Percentiles rank a stretch among this genome's conserved stretches.
phyloP scores from a whole-genome alignment of 2,329 filamentous ascomycete species.

The Scedosporium aurantiacum region DNA sequence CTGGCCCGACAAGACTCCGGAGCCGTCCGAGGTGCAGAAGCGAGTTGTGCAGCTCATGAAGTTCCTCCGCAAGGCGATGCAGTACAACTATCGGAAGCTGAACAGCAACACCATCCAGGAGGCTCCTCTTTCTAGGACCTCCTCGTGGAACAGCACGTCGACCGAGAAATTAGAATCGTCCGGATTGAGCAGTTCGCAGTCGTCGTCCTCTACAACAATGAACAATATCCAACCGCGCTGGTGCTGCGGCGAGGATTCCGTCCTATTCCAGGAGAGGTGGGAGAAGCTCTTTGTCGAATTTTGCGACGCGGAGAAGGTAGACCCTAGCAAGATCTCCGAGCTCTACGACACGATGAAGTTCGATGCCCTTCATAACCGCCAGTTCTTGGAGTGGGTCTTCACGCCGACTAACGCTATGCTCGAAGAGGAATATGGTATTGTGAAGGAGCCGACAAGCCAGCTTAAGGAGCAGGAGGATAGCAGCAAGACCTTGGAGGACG shows the following conservation, averaged over 20 bases:
- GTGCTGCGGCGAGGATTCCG: conserved; percentile 93
- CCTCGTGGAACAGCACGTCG: conserved; percentile 26
- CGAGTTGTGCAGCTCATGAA: conserved; percentile 95
- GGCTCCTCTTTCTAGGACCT: conserved; percentile 32
- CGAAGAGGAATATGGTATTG: conserved; percentile 52
- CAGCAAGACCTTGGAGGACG: conserved; percentile 25
- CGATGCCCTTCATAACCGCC: conserved; percentile 90
- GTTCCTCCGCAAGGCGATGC: conserved; percentile 91
- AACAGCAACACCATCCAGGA: conserved; percentile 56
- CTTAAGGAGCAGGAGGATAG: conserved; percentile 29
- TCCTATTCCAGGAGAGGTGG: conserved; percentile 93
- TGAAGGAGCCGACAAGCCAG: conserved; percentile 23
- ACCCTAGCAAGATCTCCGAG: conserved; percentile 97
- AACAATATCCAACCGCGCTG: conserved; percentile 65
- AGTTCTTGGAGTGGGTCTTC: conserved; percentile 96
- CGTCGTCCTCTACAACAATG: conserved; percentile 40
- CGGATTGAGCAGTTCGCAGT: conserved; percentile 17
- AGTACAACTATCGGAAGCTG: conserved; percentile 79
- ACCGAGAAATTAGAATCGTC: background rate
- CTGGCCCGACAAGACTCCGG: conserved; percentile 93
- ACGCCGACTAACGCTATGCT: conserved; percentile 72
- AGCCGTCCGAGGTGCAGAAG: conserved; percentile 85
- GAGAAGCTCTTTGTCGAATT: conserved; percentile 97
- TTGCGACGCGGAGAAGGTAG: conserved; percentile 92
- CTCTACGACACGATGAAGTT: conserved; percentile 99